phyloP scores from a whole-genome alignment of 73 alveolate species.

The Symbiodinium pilosum region DNA sequence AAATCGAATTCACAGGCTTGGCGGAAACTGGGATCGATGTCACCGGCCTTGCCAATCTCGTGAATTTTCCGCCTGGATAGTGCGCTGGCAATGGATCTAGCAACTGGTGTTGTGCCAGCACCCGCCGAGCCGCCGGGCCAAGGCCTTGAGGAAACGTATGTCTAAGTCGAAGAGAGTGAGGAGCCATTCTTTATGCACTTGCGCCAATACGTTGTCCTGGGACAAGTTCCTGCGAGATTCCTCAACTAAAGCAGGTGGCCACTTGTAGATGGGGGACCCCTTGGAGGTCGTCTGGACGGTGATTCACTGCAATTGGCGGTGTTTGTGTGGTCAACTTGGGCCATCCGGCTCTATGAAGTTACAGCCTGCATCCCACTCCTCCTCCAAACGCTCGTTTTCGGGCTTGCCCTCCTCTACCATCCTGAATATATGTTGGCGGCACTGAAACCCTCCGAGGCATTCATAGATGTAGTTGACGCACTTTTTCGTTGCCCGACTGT shows the following conservation, averaged over 20 bases:
- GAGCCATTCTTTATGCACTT: neutral
- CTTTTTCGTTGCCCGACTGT: neutral
- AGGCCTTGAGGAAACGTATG: neutral
- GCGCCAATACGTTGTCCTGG: neutral
- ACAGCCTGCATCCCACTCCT: neutral
- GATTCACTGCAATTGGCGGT: neutral
- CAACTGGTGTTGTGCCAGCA: neutral
- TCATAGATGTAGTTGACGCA: neutral
- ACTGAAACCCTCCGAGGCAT: constrained; percentile 4
- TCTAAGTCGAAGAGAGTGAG: neutral
- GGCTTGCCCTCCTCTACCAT: neutral
- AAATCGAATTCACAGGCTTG: neutral
- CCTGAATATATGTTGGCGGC: neutral
- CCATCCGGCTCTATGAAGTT: constrained; percentile 27
- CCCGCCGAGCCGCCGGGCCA: neutral
- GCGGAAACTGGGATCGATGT: neutral
- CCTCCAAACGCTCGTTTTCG: neutral
- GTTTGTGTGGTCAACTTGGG: neutral
- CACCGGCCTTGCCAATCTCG: neutral
- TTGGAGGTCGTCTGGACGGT: neutral
- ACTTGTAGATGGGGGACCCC: neutral
- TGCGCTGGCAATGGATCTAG: neutral
- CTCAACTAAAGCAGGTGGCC: neutral
- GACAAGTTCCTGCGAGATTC: neutral
- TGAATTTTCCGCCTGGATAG: neutral